These are phyloP conservation scores for Peterozyma xylosa DNA, from an alignment of 805 yeast species.

Conservation along the genomic window DNA sequence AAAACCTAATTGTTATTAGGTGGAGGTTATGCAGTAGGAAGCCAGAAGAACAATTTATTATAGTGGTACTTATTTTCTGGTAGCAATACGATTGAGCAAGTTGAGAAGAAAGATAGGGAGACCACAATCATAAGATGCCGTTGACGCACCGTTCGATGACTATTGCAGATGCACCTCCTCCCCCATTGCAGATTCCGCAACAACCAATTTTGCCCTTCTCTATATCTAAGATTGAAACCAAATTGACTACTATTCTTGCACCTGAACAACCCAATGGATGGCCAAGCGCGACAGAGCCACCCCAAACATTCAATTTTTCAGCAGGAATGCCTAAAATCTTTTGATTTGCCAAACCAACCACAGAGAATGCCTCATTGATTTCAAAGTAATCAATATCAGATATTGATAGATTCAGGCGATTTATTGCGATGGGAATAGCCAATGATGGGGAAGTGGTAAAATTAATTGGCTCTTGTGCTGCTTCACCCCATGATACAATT, in stretches of 20 bases:
- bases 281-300: constrained; percentile 94
- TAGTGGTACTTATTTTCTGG: no score
- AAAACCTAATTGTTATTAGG: no score
- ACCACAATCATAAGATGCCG: no score
- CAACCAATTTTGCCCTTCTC: constrained; percentile 84
- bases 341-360: constrained; percentile 86
- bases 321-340: constrained; percentile 56
- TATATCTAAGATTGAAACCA: constrained; percentile 70
- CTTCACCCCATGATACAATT: constrained; percentile 95
- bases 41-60: no score
- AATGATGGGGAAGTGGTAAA: constrained; percentile 93
- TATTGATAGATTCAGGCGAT: constrained; percentile 66
- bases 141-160: constrained; percentile 54
- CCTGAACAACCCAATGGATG: constrained; percentile 97
- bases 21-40: no score
- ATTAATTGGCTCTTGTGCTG: constrained; percentile 90
- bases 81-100: no score
- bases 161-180: constrained; percentile 96
- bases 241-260: constrained; percentile 84
- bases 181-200: constrained; percentile 98
- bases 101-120: no score
- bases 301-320: constrained; percentile 75
- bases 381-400: constrained; percentile 83
- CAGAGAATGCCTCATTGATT: constrained; percentile 96
- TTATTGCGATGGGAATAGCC: constrained; percentile 93